These are phyloP conservation scores for Rhizophora apiculata DNA, from an alignment of 345 rosid genomes.

Conservation along the genomic window DNA sequence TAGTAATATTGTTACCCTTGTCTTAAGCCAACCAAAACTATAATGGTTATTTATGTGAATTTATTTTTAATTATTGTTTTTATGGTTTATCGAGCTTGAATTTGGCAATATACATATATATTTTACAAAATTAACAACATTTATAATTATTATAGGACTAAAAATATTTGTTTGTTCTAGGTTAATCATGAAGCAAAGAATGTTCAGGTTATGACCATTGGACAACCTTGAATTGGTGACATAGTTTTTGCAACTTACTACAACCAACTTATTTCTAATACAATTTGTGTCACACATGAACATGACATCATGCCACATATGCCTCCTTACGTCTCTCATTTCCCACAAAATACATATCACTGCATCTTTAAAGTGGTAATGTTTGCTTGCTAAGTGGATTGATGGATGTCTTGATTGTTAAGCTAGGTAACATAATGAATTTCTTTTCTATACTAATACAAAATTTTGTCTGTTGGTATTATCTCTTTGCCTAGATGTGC, in stretches of 20 bases:
- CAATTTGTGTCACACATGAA: constrained; percentile 66
- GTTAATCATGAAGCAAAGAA: constrained; percentile 60
- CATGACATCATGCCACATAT: constrained; percentile 90
- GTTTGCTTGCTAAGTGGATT: not conserved
- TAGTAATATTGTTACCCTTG: constrained; percentile 33
- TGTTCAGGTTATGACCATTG: constrained; percentile 79
- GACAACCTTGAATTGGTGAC: constrained; percentile 95
- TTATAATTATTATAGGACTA: not conserved
- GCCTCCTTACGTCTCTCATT: constrained; percentile 68
- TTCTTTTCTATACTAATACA: too few relatives aligned
- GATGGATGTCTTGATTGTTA: not conserved
- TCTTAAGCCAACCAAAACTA: not conserved
- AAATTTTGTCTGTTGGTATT: too few relatives aligned
- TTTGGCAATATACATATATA: not conserved
- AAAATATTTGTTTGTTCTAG: constrained; percentile 33
- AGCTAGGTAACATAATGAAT: not conserved
- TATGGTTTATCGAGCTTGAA: not conserved
- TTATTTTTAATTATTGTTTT: not conserved
- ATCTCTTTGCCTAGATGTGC: too few relatives aligned
- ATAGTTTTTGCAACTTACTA: constrained; percentile 76
- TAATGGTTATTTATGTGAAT: not conserved
- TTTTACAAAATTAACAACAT: too few relatives aligned
- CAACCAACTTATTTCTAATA: constrained; percentile 58
- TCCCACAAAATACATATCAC: constrained; percentile 88
- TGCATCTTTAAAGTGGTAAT: constrained; percentile 93